phyloP scores from a whole-genome alignment of 495 filamentous ascomycete species.

The Saxophila tyrrhenica region DNA sequence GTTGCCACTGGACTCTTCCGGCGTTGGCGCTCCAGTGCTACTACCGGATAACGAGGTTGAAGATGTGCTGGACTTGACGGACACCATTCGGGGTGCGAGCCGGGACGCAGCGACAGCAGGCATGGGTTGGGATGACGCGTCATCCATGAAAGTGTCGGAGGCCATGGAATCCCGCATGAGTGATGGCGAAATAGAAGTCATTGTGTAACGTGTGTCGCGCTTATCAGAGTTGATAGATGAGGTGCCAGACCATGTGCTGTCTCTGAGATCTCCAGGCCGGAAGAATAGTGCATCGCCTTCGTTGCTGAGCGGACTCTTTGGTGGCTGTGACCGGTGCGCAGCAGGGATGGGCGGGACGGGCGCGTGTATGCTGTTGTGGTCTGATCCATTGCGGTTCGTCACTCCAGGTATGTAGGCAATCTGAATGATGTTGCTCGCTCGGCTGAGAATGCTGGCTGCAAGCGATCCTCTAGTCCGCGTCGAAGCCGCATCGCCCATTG shows the following conservation, averaged over 20 bases:
- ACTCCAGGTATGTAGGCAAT: conserved; percentile 98
- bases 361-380: conserved; percentile 71
- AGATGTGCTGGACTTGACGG: conserved; percentile 49
- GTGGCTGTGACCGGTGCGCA: conserved; percentile 16
- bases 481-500: conserved; percentile 47
- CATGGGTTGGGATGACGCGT: conserved; percentile 65
- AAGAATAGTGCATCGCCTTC: conserved; percentile 43
- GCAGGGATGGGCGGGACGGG: conserved; percentile 82
- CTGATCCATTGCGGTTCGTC: conserved; percentile 77
- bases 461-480: conserved; percentile 85
- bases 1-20: conserved; percentile 19
- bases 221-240: conserved; percentile 45
- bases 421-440: conserved; percentile 96
- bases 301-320: conserved; percentile 18
- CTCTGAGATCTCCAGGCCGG: conserved; percentile 80
- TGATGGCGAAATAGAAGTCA: conserved; percentile 46
- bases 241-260: conserved; percentile 62
- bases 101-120: conserved; percentile 76
- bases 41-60: neutral
- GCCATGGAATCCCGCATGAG: conserved; percentile 69
- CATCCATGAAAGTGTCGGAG: conserved; percentile 83
- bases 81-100: conserved; percentile 80
- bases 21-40: conserved; percentile 17
- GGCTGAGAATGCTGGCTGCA: conserved; percentile 87
- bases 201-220: conserved; percentile 53